Base-by-base conservation (phyloP, 345 rosid species). In the Populus alba region DNA sequence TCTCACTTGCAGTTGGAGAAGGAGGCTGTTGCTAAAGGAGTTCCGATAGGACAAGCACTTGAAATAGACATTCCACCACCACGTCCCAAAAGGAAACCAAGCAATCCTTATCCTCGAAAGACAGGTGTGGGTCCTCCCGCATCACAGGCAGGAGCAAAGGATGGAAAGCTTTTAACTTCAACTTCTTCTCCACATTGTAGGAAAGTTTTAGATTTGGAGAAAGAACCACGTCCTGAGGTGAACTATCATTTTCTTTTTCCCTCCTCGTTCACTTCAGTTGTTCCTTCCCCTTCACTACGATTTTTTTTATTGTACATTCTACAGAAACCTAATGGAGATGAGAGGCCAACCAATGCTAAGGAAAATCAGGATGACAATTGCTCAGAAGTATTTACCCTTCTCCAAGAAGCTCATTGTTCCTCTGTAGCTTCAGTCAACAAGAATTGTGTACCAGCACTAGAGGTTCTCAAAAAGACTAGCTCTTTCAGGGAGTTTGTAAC, bases 61-160 rank as follows among this genome's bases (percentile, higher is more conserved):
- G 92, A 95, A 79, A 90, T 95, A 81, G 89, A 89, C 76, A 95
- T 95, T 80, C 99, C 99, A 51, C 98, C 99, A 86, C 98, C 99
- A 39, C 93, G 99, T 59, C 99, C 98, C 57, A 95, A 95, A 81
- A 88, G 93, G 67, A 95, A 95, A 88, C 98, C 99, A 55, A 87
- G 85, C 84, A 93, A 90, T 89, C 99, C 99, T 73, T 95, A 93
- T 86, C 99, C 99, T 82, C 82, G 98, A 78, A 95, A 93, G 88
- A 92, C 78, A 0, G 87, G 89, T 75, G 69, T 72, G 16, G 61
- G 84, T 81, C 77, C 84, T 75, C 74, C 86, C 29, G 38, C 83
- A 70, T 75, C 55, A 12, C 90, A 85, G 51, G 66, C 70, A 2
- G 85, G 86, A 79, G 81, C 76, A 12, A 87, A 86, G 76, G 91